A percentile compares a stretch with the other conserved stretches of the same genome.
Evolutionary conservation across 2,329 filamentous ascomycete genomes (phyloP).

Genomic region (Apiospora hydei): DNA sequence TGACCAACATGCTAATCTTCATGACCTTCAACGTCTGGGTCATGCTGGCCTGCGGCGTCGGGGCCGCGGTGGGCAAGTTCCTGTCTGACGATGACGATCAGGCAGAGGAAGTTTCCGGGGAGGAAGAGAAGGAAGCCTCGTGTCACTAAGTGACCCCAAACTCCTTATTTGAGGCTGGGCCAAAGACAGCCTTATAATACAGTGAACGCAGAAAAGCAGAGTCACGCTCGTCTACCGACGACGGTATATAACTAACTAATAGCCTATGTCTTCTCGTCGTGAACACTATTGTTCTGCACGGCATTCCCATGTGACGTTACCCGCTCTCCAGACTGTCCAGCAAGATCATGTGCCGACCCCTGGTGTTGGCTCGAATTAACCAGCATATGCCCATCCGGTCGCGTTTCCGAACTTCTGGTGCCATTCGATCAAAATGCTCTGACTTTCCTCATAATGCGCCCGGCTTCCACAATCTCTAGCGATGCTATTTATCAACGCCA

Average conservation of each 20-base stretch:
- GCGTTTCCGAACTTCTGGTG: no score
- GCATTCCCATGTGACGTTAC: background rate
- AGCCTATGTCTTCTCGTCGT: no score
- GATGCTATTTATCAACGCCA: no score
- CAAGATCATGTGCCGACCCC: background rate
- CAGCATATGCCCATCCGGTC: no score
- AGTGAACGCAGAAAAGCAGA: background rate
- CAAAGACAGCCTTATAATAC: no score
- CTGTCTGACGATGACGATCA: background rate
- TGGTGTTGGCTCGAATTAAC: no score
- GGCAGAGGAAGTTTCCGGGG: background rate
- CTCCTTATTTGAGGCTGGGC: no score
- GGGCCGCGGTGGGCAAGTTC: constrained; percentile 19
- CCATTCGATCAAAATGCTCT: no score
- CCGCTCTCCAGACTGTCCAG: background rate
- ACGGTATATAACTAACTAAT: background rate
- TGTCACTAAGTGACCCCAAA: background rate
- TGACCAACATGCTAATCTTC: constrained; percentile 24
- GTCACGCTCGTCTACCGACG: background rate
- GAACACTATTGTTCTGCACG: background rate
- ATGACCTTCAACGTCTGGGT: constrained; percentile 24
- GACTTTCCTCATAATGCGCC: no score
- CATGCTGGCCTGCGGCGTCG: constrained; percentile 19
- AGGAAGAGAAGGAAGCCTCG: constrained; percentile 10
- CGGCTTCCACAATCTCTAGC: no score